A percentile compares a stretch with the other conserved stretches of the same genome.
These are phyloP conservation scores for Chenopodium berlandieri DNA, from an alignment of 148 eudicot species.

Conservation along the genomic window DNA sequence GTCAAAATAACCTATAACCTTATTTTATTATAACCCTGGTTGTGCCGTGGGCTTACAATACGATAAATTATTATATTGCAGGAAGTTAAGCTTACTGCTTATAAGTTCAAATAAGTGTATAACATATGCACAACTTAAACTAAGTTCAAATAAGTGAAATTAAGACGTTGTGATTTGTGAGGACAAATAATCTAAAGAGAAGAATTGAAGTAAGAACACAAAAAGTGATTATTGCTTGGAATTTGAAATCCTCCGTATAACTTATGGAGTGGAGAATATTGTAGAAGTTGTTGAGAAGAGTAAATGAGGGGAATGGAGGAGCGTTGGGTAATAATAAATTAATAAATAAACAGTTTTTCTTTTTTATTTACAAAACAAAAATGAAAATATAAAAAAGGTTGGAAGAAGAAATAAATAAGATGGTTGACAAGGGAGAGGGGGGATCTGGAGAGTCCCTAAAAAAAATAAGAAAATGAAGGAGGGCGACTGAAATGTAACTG, in stretches of 20 bases:
- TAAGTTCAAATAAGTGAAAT: too few species aligned
- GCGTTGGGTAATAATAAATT: constrained; percentile 13
- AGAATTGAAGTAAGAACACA: not conserved
- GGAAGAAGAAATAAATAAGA: constrained; percentile 17
- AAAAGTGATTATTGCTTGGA: not conserved
- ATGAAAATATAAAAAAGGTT: not conserved
- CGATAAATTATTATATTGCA: too few species aligned
- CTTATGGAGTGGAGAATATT: not conserved
- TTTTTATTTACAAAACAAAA: too few species aligned
- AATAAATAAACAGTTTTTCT: not conserved
- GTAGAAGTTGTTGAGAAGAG: constrained; percentile 17
- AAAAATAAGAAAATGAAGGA: not conserved
- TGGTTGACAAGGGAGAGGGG: constrained; percentile 18
- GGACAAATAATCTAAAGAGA: not conserved
- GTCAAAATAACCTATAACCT: too few species aligned
- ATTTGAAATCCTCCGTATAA: constrained; percentile 2
- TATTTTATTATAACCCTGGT: too few species aligned
- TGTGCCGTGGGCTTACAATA: too few species aligned
- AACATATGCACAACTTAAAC: too few species aligned
- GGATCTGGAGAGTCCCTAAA: constrained; percentile 15
- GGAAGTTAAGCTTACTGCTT: too few species aligned
- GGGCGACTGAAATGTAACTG: constrained; percentile 1
- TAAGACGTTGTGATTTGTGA: too few species aligned
- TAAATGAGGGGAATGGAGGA: constrained; percentile 22
- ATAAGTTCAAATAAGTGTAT: too few species aligned